These are phyloP conservation scores for Apiotrichum akiyoshidainum DNA, from an alignment of 1,284 basidiomycete species.

Conservation along the genomic window DNA sequence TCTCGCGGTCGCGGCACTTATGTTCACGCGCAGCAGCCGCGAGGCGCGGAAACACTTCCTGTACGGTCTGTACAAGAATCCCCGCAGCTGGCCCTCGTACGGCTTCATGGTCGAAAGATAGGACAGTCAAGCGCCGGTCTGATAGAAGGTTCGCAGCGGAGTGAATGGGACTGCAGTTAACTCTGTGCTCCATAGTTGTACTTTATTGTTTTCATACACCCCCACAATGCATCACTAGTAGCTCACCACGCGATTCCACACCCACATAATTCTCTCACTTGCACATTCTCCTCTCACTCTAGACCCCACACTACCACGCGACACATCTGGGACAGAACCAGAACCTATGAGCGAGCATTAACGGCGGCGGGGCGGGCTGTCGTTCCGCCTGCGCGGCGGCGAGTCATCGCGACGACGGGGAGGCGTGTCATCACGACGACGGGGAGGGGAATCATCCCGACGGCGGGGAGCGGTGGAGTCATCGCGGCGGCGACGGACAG, in stretches of 20 bases:
- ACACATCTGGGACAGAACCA: too few relatives aligned
- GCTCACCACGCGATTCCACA: too few relatives aligned
- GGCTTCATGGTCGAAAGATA: background rate
- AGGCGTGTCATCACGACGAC: conserved; percentile 15
- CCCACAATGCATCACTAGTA: too few relatives aligned
- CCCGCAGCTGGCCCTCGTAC: background rate
- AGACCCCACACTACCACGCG: too few relatives aligned
- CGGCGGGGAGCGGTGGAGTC: conserved; percentile 21
- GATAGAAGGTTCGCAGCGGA: too few relatives aligned
- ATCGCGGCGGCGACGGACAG: background rate
- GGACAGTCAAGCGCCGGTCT: too few relatives aligned
- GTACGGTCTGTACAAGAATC: background rate
- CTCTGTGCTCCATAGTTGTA: too few relatives aligned
- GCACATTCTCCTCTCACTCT: too few relatives aligned
- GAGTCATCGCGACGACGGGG: conserved; percentile 12
- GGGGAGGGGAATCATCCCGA: conserved; percentile 20
- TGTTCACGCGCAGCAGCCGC: background rate
- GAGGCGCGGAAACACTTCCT: conserved; percentile 1
- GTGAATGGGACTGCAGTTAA: too few relatives aligned
- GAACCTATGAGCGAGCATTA: too few relatives aligned
- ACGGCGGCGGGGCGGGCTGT: conserved; percentile 13
- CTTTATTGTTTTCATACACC: too few relatives aligned
- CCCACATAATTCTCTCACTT: too few relatives aligned
- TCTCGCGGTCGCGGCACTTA: background rate
- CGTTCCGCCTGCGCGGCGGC: conserved; percentile 20